Base-by-base conservation (phyloP, 2,329 filamentous ascomycete genomes). In the Epichloe elymi region DNA sequence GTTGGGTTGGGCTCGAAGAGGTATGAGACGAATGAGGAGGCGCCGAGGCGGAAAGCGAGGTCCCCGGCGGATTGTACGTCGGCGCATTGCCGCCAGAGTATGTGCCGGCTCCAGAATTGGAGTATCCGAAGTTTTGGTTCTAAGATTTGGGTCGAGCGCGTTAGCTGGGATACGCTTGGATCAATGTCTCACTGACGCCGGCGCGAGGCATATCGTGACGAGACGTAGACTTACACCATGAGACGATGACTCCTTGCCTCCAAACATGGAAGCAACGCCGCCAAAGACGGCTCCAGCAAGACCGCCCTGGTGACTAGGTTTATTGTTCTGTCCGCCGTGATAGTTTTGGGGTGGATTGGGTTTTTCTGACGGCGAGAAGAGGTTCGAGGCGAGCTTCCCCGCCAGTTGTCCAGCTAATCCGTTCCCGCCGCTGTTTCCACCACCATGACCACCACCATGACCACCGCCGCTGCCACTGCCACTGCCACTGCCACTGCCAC, bases 21-120 rank as follows among this genome's bases (percentile, higher is more conserved):
- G 37, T 44, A 50, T 59, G 56, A 30, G 60, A 52, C 12, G 57
- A 53, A 12, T 60, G 56, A 39, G 57, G 58, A 23, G 54, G 55
- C 26, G 55, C 55, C 42, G 63, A 62, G 37, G 63, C 58, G 23
- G 56, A 57, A 33, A 61, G 58, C 39, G 59, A 51, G 30, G 58
- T 60, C 15, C 64, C 61, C 11, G 65, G 60, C 10, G 68, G 66
- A 17, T 69, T 62, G 53, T 70, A 70, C 5, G 66, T 69, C 12
- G 83, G 83, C 39, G 82, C 79, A 51, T 77, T 72, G 51, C 81
- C 72, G 52, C 80, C 83, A 54, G 70, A 74, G 63, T 86, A 87
- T 38, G 73, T 71, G 43, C 73, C 63, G 42, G 75, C 70, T 42
- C 74, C 74, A 3, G 71, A 64, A 58, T 76, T 76, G 20, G 78